Evolutionary conservation across 1,284 basidiomycete species (phyloP).

Genomic region (Gomphus bonarii): DNA sequence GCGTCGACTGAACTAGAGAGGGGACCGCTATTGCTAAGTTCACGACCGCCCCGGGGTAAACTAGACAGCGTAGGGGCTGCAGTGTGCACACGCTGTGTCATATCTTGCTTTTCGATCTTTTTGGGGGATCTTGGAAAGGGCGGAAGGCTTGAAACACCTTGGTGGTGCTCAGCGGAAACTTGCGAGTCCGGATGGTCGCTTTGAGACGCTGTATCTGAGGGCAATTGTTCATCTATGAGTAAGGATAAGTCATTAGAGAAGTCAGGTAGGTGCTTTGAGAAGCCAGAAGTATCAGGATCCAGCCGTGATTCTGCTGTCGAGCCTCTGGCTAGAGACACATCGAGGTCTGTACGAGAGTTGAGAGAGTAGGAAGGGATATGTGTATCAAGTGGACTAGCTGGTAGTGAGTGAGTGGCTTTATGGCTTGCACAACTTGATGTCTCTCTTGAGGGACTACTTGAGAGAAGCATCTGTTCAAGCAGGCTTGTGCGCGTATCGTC

Average conservation of each 20-base stretch:
- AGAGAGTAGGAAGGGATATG: slow-evolving; percentile 1
- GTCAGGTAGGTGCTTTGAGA: slow-evolving; percentile 9
- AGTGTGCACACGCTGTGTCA: background rate
- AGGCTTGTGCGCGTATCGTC: background rate
- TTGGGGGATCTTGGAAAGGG: background rate
- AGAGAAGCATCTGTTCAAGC: background rate
- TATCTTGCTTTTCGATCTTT: background rate
- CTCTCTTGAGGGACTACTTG: background rate
- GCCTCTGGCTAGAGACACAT: background rate
- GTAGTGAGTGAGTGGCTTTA: background rate
- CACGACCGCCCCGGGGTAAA: background rate
- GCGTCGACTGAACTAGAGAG: background rate
- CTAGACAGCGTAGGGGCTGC: too few species aligned
- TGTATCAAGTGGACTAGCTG: background rate
- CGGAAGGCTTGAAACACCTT: background rate
- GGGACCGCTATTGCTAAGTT: background rate
- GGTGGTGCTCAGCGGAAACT: background rate
- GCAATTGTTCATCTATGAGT: slow-evolving; percentile 2
- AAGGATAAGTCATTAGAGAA: slow-evolving; percentile 4
- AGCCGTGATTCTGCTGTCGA: background rate
- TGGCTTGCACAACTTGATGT: background rate
- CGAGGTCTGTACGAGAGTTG: background rate
- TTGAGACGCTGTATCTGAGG: slow-evolving; percentile 6
- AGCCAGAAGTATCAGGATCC: slow-evolving; percentile 1
- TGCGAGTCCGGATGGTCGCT: slow-evolving; percentile 1